Conservation (phyloP, 495 filamentous ascomycete genomes). For the Daldinia concentrica region DNA sequence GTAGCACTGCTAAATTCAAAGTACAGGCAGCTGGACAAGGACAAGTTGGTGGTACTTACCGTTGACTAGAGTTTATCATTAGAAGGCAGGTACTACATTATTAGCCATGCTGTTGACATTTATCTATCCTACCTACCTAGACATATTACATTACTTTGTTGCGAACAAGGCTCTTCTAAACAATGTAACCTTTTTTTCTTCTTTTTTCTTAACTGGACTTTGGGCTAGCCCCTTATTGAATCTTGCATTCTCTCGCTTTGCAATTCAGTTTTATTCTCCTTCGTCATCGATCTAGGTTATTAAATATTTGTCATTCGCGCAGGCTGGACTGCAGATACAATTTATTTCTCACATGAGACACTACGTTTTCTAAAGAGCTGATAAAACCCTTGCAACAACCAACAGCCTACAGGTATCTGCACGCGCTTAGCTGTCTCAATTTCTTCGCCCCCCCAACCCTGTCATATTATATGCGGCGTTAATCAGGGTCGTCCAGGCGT, state of each 20-base stretch:
- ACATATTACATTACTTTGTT: background rate
- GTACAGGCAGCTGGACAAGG: background rate
- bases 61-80: no score
- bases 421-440: slow-evolving; percentile 42
- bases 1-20: slow-evolving; percentile 1
- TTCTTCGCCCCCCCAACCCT: slow-evolving; percentile 32
- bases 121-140: no score
- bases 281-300: background rate
- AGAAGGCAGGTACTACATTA: no score
- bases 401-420: slow-evolving; percentile 22
- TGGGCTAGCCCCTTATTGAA: slow-evolving; percentile 27
- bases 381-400: slow-evolving; percentile 17
- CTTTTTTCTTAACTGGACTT: slow-evolving; percentile 22
- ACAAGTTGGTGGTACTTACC: background rate
- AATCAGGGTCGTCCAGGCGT: slow-evolving; percentile 59
- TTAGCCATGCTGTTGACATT: background rate
- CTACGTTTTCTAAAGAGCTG: slow-evolving; percentile 2
- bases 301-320: background rate
- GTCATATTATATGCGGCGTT: slow-evolving; percentile 56
- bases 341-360: slow-evolving; percentile 5
- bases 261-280: slow-evolving; percentile 6
- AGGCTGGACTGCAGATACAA: background rate
- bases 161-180: slow-evolving; percentile 28
- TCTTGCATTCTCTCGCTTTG: slow-evolving; percentile 4
- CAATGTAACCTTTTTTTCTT: slow-evolving; percentile 39